phyloP scores from a whole-genome alignment of 176 grass and related monocot species.

The Miscanthus lutarioriparius region DNA sequence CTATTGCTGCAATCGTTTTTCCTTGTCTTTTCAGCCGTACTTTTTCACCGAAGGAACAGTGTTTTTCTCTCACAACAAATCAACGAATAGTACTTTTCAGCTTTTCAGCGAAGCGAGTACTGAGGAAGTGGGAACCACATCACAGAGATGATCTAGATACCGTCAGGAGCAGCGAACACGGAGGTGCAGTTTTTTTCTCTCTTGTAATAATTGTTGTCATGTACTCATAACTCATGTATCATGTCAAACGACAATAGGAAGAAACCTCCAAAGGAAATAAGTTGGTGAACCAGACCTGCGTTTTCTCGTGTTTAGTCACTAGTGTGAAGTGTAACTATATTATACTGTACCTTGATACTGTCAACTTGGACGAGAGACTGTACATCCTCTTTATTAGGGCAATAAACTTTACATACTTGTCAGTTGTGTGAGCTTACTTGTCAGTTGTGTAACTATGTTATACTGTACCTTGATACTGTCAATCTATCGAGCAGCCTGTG shows the following conservation, averaged over 20 bases:
- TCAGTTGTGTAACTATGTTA: too few species aligned
- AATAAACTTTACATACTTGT: too few species aligned
- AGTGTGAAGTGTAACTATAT: not conserved
- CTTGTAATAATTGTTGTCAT: not conserved
- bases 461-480: too few species aligned
- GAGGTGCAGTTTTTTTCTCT: not conserved
- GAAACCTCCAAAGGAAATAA: not conserved
- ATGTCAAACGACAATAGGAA: too few species aligned
- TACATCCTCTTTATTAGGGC: too few species aligned
- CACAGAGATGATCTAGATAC: slow-evolving; percentile 9
- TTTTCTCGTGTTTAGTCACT: not conserved
- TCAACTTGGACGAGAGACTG: not conserved
- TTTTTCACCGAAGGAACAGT: too few species aligned
- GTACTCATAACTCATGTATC: not conserved
- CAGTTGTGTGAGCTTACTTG: too few species aligned
- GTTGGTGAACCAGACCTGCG: not conserved
- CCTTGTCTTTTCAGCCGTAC: slow-evolving; percentile 5
- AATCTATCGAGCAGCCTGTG: not conserved
- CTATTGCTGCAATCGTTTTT: slow-evolving; percentile 72
- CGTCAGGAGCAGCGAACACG: not conserved
- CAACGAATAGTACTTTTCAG: too few species aligned
- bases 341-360: not conserved
- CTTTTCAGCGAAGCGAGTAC: not conserved
- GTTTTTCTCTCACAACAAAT: too few species aligned
- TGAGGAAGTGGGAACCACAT: not conserved